phyloP scores from a whole-genome alignment of 2,329 filamentous ascomycete species.

The Nemania sp. region DNA sequence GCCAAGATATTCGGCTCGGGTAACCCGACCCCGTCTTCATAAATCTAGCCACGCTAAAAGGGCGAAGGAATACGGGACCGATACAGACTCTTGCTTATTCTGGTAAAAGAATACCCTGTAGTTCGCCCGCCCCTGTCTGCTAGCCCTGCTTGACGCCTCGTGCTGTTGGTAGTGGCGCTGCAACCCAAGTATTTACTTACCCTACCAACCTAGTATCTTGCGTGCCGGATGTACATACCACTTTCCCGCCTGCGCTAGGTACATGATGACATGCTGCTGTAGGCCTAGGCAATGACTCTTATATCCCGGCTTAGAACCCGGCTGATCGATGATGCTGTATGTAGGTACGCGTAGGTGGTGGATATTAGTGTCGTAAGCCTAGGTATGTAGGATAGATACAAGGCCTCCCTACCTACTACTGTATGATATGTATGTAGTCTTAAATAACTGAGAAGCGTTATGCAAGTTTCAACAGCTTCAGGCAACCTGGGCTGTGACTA shows the following conservation, averaged over 20 bases:
- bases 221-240: neutral
- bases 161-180: neutral
- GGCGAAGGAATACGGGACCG: conserved; percentile 10
- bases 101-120: neutral
- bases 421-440: too few species aligned
- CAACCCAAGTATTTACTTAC: too few species aligned
- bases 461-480: neutral
- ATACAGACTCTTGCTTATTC: conserved; percentile 10
- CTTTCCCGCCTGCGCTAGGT: neutral
- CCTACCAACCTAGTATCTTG: neutral
- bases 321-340: neutral
- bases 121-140: conserved; percentile 5
- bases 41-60: conserved; percentile 15
- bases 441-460: neutral
- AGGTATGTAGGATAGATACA: neutral
- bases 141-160: too few species aligned
- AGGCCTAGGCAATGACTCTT: neutral
- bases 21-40: conserved; percentile 13
- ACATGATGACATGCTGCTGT: too few species aligned
- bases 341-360: conserved; percentile 2
- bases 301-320: conserved; percentile 6
- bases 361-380: conserved; percentile 15
- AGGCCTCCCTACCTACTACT: neutral
- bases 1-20: conserved; percentile 25
- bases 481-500: neutral